These are phyloP conservation scores for Trichophyton benhamiae DNA, from an alignment of 2,329 filamentous ascomycete genomes.

Conservation along the genomic window DNA sequence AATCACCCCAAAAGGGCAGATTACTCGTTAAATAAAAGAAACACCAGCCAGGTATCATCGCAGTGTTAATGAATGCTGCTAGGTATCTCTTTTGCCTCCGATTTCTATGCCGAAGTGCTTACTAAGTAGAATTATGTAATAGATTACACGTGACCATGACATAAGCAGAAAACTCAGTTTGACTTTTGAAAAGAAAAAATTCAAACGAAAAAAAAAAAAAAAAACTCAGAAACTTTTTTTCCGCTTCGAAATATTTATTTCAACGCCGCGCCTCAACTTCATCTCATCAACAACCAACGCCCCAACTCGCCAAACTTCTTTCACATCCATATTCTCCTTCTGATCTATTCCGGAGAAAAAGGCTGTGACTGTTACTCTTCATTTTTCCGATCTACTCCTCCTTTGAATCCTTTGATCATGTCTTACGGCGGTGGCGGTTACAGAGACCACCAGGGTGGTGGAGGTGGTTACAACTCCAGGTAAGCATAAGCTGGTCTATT, in stretches of 20 bases:
- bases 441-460: slow-evolving; percentile 18
- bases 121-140: not conserved
- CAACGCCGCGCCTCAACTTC: not conserved
- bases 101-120: not conserved
- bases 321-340: slow-evolving; percentile 11
- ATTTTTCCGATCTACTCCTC: not conserved
- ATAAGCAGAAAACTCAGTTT: not conserved
- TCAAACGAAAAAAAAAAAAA: not conserved
- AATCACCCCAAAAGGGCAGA: too few species aligned
- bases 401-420: slow-evolving; percentile 39
- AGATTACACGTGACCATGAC: not conserved
- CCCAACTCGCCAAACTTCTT: slow-evolving; percentile 21
- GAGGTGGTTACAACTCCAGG: slow-evolving; percentile 37
- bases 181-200: not conserved
- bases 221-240: not conserved
- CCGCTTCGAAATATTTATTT: not conserved
- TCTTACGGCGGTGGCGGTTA: slow-evolving; percentile 50
- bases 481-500: not conserved
- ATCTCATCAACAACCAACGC: slow-evolving; percentile 3
- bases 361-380: slow-evolving; percentile 13
- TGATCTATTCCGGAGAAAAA: slow-evolving; percentile 14
- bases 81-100: not conserved
- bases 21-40: too few species aligned
- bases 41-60: too few species aligned
- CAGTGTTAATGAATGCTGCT: not conserved